Percentiles rank a stretch among this genome's conserved stretches.
Conservation (phyloP, 106 monocot species). For the Iris macrosiphon region DNA sequence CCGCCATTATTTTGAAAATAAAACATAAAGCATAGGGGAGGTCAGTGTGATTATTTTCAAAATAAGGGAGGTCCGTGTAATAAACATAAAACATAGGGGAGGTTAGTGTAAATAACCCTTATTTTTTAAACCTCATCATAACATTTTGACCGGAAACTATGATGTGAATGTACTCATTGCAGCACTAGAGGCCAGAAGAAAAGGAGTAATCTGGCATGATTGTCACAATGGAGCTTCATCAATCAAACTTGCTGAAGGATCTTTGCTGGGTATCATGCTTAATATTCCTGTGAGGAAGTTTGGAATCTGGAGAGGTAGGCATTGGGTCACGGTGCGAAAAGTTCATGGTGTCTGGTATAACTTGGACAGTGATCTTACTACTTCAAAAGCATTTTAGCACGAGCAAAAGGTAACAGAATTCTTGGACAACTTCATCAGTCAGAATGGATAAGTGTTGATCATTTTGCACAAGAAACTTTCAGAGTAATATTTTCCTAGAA, state of each 20-base stretch:
- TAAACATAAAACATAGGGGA: too few species aligned
- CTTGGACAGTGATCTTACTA: slow-evolving; percentile 75
- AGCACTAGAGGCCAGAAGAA: slow-evolving; percentile 50
- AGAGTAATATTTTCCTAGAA: too few species aligned
- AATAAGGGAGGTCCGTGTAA: too few species aligned
- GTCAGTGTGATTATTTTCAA: too few species aligned
- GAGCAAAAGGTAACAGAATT: slow-evolving; percentile 32
- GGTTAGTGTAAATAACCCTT: too few species aligned
- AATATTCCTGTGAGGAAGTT: slow-evolving; percentile 52
- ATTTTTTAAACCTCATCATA: slow-evolving; percentile 87
- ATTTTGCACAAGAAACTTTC: slow-evolving; percentile 39
- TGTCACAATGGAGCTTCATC: slow-evolving; percentile 52
- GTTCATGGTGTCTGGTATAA: slow-evolving; percentile 78
- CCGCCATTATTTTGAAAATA: too few species aligned
- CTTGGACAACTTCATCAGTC: slow-evolving; percentile 37
- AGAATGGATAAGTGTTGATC: slow-evolving; percentile 60
- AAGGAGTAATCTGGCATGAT: slow-evolving; percentile 84
- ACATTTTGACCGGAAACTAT: slow-evolving; percentile 81
- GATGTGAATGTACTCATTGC: slow-evolving; percentile 91
- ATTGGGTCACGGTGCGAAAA: slow-evolving; percentile 67
- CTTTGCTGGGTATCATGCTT: slow-evolving; percentile 66
- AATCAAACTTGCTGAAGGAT: slow-evolving; percentile 35
- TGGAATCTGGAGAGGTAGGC: slow-evolving; percentile 77
- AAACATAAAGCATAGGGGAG: too few species aligned
- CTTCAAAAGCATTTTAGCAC: slow-evolving; percentile 33